Conservation (phyloP, 2,329 filamentous ascomycete species). For the Esteya vermicola region DNA sequence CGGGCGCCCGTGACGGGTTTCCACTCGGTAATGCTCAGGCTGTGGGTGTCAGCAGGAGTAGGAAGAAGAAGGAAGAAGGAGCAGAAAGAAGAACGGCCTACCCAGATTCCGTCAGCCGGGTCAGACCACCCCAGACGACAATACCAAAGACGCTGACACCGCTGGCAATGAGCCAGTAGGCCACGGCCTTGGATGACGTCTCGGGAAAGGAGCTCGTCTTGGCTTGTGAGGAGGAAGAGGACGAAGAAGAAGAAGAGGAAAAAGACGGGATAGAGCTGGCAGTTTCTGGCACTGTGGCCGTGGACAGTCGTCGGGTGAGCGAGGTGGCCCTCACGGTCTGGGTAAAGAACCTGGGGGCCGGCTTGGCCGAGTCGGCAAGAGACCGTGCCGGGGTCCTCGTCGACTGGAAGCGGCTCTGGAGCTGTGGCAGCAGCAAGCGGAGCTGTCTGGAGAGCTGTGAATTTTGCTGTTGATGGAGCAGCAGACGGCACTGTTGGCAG, state of each 20-base stretch:
- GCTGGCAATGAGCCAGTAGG: constrained; percentile 84
- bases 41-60: constrained; percentile 20
- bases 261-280: background rate
- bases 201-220: constrained; percentile 29
- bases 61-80: background rate
- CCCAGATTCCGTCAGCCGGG: constrained; percentile 91
- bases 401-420: background rate
- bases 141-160: constrained; percentile 93
- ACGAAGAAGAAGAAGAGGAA: constrained; percentile 6
- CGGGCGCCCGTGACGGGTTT: constrained; percentile 85
- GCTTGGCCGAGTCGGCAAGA: too few species aligned
- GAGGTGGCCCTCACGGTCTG: constrained; percentile 9
- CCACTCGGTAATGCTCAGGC: constrained; percentile 98
- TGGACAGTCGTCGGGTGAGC: constrained; percentile 4
- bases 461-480: background rate
- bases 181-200: constrained; percentile 61
- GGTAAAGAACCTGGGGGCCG: background rate
- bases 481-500: constrained; percentile 25
- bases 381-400: too few species aligned
- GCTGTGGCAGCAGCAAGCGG: too few species aligned
- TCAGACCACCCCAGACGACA: constrained; percentile 87
- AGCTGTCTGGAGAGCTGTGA: too few species aligned
- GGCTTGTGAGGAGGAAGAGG: too few species aligned
- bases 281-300: background rate
- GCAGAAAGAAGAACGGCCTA: constrained; percentile 24